Conservation (phyloP, 1,284 basidiomycete genomes). For the Moesziomyces sp. region DNA sequence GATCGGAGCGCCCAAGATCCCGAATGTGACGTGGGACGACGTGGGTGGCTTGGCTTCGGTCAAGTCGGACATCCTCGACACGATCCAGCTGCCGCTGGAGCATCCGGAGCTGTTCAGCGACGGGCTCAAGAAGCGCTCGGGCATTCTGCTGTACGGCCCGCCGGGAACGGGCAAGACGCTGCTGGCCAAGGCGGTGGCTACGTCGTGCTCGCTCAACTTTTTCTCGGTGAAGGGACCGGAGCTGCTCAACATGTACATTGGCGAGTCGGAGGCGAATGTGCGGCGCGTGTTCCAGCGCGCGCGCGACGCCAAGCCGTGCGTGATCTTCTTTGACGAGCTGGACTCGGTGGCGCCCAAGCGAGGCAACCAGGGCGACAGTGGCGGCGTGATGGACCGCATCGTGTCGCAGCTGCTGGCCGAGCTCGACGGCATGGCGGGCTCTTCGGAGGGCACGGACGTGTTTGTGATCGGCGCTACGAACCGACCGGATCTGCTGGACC, state of each 20-base stretch:
- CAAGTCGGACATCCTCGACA: constrained; percentile 94
- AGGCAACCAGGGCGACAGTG: constrained; percentile 70
- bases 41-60: constrained; percentile 90
- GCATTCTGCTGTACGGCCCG: constrained; percentile 70
- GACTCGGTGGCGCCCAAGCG: constrained; percentile 70
- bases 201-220: constrained; percentile 70
- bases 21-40: constrained; percentile 96
- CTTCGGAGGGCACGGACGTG: constrained; percentile 68
- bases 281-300: constrained; percentile 70
- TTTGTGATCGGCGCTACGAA: constrained; percentile 71
- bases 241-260: constrained; percentile 71
- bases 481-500: constrained; percentile 70
- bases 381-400: constrained; percentile 71
- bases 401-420: constrained; percentile 70
- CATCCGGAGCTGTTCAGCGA: constrained; percentile 92
- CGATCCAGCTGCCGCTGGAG: constrained; percentile 93
- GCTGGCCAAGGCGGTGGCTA: constrained; percentile 76
- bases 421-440: constrained; percentile 69
- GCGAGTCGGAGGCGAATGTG: constrained; percentile 70
- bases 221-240: constrained; percentile 71
- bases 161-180: constrained; percentile 71
- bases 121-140: constrained; percentile 94
- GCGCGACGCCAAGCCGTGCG: constrained; percentile 70
- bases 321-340: constrained; percentile 71
- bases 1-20: constrained; percentile 96